phyloP scores from a whole-genome alignment of 805 yeast genomes.

The Saccharomycopsis amapae region DNA sequence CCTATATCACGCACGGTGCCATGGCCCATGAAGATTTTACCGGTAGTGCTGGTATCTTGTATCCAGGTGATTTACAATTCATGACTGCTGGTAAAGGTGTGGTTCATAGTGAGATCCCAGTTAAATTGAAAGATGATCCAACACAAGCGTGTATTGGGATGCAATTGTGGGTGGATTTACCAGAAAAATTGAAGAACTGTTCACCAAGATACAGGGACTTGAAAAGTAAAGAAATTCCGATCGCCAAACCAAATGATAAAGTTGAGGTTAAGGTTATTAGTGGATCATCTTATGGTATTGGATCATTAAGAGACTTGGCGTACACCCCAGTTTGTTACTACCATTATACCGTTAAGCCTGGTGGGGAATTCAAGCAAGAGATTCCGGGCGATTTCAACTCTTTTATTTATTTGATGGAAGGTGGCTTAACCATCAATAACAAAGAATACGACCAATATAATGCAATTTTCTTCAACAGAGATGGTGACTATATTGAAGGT shows the following conservation, averaged over 20 bases:
- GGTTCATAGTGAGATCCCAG: slow-evolving; percentile 84
- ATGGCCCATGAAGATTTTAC: slow-evolving; percentile 84
- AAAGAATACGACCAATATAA: slow-evolving; percentile 38
- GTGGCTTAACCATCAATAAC: slow-evolving; percentile 44
- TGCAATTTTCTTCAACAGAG: slow-evolving; percentile 57
- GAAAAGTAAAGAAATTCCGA: slow-evolving; percentile 39
- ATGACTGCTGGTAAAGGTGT: slow-evolving; percentile 92
- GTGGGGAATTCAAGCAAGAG: slow-evolving; percentile 54
- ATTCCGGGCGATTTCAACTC: slow-evolving; percentile 57
- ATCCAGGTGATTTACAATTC: slow-evolving; percentile 82
- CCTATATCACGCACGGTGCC: slow-evolving; percentile 56
- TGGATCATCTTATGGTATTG: slow-evolving; percentile 72
- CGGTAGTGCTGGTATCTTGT: slow-evolving; percentile 69
- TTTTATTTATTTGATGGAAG: slow-evolving; percentile 62
- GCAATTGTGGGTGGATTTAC: slow-evolving; percentile 87
- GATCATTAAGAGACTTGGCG: slow-evolving; percentile 66
- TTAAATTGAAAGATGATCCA: slow-evolving; percentile 36
- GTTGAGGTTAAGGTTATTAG: slow-evolving; percentile 65
- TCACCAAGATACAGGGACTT: slow-evolving; percentile 71
- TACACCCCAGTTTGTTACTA: slow-evolving; percentile 76
- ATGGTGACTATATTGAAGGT: slow-evolving; percentile 59
- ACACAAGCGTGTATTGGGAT: slow-evolving; percentile 52
- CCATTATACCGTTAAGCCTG: slow-evolving; percentile 56
- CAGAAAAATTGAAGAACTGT: slow-evolving; percentile 50
- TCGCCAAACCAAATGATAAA: slow-evolving; percentile 56